Base-by-base conservation (phyloP, 106 monocot genomes). In the Ottelia alismoides region DNA sequence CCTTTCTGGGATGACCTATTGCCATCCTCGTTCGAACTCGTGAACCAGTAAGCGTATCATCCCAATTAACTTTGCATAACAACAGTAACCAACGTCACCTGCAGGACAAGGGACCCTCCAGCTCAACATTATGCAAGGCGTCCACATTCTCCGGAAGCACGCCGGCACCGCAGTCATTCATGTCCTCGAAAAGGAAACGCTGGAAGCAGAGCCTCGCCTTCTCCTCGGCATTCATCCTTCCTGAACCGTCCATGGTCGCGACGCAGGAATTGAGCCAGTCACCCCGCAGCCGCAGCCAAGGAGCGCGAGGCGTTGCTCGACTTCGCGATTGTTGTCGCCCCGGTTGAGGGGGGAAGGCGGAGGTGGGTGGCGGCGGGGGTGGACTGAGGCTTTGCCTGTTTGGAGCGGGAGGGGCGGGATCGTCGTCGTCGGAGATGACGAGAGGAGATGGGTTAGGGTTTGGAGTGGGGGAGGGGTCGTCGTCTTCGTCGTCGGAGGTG, bases 41-140 rank as follows among this genome's bases (percentile, higher is more conserved):
- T n/a, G n/a, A n/a, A n/a, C n/a, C n/a, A n/a, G n/a, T n/a, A n/a
- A n/a, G n/a, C n/a, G n/a, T n/a, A n/a, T n/a, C n/a, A n/a, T n/a
- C n/a, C n/a, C n/a, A n/a, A n/a, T n/a, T n/a, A n/a, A n/a, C n/a
- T n/a, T n/a, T n/a, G n/a, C n/a, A n/a, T n/a, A n/a, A n/a, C n/a
- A n/a, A n/a, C n/a, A n/a, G n/a, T n/a, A n/a, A n/a, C n/a, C n/a
- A n/a, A n/a, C n/a, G n/a, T n/a, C 51, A 88, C 93, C 84, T 96
- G 94, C 32, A 96, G 66, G 24, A 96, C 81, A 51, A 81, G 24
- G 94, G 94, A n/a, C 94, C 94, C 35, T 78, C 66, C 16, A 96
- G 73, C 49, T 76, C 74, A 10, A 59, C 57, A 1, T 64, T 63
- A 47, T 88, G 78, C 88, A 96, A 73, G 31, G 49, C 61, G 11